A percentile compares a stretch with the other conserved stretches of the same genome.
Evolutionary conservation across 768 basidiomycete genomes (phyloP).

Genomic region (Tulasnella sp.): DNA sequence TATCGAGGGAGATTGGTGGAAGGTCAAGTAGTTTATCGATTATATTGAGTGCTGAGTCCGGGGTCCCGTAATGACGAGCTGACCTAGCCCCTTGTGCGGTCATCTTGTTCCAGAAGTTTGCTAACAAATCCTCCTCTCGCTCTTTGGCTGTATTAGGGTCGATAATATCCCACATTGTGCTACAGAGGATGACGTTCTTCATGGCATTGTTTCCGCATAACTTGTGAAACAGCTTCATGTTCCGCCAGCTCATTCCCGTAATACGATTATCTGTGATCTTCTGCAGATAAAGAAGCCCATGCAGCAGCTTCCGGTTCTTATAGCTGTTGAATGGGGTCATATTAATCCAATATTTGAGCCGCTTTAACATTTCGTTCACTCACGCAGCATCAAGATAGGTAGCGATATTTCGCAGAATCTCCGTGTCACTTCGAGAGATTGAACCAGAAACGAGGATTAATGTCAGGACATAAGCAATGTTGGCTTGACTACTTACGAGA

Average conservation of each 20-base stretch:
- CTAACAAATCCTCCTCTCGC: conserved; percentile 7
- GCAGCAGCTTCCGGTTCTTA: neutral
- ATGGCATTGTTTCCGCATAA: neutral
- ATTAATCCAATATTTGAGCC: neutral
- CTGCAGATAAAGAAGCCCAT: neutral
- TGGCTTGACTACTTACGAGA: too few species aligned
- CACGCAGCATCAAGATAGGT: neutral
- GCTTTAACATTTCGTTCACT: neutral
- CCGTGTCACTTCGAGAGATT: neutral
- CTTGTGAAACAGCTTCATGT: neutral
- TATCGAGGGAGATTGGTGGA: too few species aligned
- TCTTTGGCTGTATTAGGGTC: neutral
- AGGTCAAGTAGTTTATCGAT: too few species aligned
- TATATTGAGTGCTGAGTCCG: too few species aligned
- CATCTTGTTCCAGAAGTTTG: conserved; percentile 39
- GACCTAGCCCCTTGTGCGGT: conserved; percentile 35
- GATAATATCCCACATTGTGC: neutral
- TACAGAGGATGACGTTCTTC: neutral
- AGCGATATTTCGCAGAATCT: neutral
- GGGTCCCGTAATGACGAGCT: neutral
- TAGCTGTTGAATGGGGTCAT: neutral
- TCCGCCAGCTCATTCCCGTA: neutral
- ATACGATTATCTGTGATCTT: neutral
- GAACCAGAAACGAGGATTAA: too few species aligned
- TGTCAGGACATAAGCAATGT: too few species aligned